These are phyloP conservation scores for Pezicula neosporulosa DNA, from an alignment of 2,329 filamentous ascomycete genomes.

Conservation along the genomic window DNA sequence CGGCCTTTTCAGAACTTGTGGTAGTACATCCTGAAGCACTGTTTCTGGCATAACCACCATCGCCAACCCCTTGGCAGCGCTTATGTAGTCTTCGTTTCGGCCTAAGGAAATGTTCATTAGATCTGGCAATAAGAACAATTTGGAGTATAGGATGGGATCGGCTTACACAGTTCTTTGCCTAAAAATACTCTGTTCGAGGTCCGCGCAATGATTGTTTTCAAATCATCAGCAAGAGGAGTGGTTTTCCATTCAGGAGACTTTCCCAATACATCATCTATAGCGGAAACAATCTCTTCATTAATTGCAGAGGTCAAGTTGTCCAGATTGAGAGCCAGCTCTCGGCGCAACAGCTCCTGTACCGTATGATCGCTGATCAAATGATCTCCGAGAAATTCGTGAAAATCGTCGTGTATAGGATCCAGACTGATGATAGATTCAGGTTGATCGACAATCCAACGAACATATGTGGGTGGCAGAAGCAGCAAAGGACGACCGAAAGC, in stretches of 20 bases:
- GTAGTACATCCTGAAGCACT: not conserved
- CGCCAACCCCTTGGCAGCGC: not conserved
- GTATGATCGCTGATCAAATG: not conserved
- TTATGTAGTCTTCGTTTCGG: constrained; percentile 1
- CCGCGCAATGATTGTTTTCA: constrained; percentile 1
- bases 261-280: not conserved
- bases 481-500: not conserved
- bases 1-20: constrained; percentile 1
- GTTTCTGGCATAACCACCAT: constrained; percentile 2
- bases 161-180: not conserved
- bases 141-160: not conserved
- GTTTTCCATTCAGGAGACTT: not conserved
- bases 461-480: not conserved
- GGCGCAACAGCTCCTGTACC: not conserved
- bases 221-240: not conserved
- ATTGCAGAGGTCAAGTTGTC: constrained; percentile 1
- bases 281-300: constrained; percentile 1
- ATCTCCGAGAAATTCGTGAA: not conserved
- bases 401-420: constrained; percentile 1
- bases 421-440: constrained; percentile 1
- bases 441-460: constrained; percentile 1
- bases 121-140: not conserved
- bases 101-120: not conserved
- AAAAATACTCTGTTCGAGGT: constrained; percentile 1
- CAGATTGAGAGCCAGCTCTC: constrained; percentile 2